Evolutionary conservation across 164 flowering plant genomes (phyloP).

Genomic region (Tinospora cordifolia): DNA sequence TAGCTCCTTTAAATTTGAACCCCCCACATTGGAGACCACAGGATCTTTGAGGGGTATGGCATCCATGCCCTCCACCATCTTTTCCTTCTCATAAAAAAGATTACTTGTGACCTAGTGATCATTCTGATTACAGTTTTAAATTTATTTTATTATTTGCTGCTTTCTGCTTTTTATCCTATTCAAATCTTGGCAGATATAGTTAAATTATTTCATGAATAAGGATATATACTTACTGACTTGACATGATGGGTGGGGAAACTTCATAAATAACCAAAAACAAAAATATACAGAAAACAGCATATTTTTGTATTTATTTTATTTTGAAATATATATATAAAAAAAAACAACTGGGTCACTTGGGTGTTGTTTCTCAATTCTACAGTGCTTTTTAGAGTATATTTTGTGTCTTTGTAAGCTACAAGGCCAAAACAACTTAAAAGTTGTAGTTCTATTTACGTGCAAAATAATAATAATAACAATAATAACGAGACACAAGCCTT

Average conservation of each 20-base stretch:
- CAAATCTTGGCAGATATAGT: conserved; percentile 15
- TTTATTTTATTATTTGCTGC: background rate
- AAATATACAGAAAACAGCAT: no score
- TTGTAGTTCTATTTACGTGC: no score
- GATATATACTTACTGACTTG: conserved; percentile 2
- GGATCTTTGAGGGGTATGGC: background rate
- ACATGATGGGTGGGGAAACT: conserved; percentile 5
- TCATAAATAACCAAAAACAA: no score
- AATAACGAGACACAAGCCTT: no score
- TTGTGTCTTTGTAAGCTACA: no score
- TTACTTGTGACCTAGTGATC: background rate
- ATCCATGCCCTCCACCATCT: conserved; percentile 9
- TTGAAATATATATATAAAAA: no score
- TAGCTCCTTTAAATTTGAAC: conserved; percentile 3
- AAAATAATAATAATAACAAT: no score
- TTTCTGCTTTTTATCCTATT: background rate
- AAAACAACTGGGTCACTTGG: no score
- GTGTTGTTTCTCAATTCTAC: no score
- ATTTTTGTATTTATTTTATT: no score
- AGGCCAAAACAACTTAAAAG: no score
- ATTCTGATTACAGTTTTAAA: background rate
- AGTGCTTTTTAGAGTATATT: no score
- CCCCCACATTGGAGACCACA: conserved; percentile 13
- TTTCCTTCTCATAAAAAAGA: background rate
- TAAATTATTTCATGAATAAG: background rate